These are phyloP conservation scores for Yarrowia sp. DNA, from an alignment of 805 yeast species.

Conservation along the genomic window DNA sequence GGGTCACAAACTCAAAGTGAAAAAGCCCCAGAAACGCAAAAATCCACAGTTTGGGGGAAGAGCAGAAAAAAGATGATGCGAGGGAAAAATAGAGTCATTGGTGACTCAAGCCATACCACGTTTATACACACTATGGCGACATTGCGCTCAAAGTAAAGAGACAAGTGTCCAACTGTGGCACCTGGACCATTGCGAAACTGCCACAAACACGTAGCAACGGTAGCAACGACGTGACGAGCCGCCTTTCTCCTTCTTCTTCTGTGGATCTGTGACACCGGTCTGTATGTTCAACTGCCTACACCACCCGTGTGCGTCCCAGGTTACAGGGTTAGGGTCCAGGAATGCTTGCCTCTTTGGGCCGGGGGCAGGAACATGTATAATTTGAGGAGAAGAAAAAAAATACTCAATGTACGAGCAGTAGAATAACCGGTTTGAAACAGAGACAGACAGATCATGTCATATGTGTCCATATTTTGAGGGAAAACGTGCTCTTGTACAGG, in stretches of 20 bases:
- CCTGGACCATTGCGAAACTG: not conserved
- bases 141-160: constrained; percentile 19
- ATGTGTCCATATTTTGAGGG: not conserved
- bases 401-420: not conserved
- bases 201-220: constrained; percentile 2
- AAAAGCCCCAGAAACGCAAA: constrained; percentile 37
- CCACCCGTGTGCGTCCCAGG: constrained; percentile 5
- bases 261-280: constrained; percentile 25
- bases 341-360: constrained; percentile 17
- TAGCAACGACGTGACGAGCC: not conserved
- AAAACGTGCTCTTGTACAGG: too few relatives aligned
- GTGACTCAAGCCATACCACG: constrained; percentile 37
- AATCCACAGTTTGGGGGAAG: constrained; percentile 17
- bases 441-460: not conserved
- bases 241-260: constrained; percentile 3
- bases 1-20: constrained; percentile 29
- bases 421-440: constrained; percentile 3
- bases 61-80: constrained; percentile 2
- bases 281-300: constrained; percentile 15
- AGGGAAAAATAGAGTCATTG: constrained; percentile 32
- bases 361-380: constrained; percentile 16
- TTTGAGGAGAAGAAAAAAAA: not conserved
- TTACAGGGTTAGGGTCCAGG: constrained; percentile 3
- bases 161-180: constrained; percentile 1
- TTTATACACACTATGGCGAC: constrained; percentile 12